These are phyloP conservation scores for Trifolium repens DNA, from an alignment of 306 rosid genomes.

Conservation along the genomic window DNA sequence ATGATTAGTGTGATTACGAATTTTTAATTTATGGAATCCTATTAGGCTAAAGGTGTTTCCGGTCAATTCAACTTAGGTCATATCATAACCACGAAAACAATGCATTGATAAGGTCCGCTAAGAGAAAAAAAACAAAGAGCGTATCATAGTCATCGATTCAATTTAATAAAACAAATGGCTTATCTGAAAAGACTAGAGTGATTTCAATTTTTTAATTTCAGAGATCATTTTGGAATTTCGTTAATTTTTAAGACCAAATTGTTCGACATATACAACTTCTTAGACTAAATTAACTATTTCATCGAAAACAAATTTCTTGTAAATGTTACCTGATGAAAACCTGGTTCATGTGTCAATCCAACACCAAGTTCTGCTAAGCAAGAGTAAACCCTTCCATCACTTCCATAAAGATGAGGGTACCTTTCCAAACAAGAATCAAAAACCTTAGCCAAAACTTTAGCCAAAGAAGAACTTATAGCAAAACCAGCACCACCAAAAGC, in stretches of 20 bases:
- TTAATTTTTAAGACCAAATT: background rate
- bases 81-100: constrained; percentile 30
- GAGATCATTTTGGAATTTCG: background rate
- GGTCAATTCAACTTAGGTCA: constrained; percentile 61
- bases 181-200: background rate
- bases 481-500: constrained; percentile 95
- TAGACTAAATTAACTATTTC: background rate
- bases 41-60: constrained; percentile 75
- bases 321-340: constrained; percentile 78
- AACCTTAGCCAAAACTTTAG: constrained; percentile 62
- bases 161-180: too few relatives aligned
- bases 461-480: constrained; percentile 77
- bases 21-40: background rate
- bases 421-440: constrained; percentile 82
- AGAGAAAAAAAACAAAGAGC: background rate
- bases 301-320: background rate
- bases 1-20: background rate
- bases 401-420: constrained; percentile 89
- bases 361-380: constrained; percentile 93
- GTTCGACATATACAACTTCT: background rate
- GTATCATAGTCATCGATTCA: background rate
- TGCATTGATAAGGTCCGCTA: background rate
- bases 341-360: constrained; percentile 78
- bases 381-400: constrained; percentile 75
- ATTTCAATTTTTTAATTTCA: background rate